phyloP scores from a whole-genome alignment of 2,329 filamentous ascomycete species.

The Sarocladiaceae sp. region DNA sequence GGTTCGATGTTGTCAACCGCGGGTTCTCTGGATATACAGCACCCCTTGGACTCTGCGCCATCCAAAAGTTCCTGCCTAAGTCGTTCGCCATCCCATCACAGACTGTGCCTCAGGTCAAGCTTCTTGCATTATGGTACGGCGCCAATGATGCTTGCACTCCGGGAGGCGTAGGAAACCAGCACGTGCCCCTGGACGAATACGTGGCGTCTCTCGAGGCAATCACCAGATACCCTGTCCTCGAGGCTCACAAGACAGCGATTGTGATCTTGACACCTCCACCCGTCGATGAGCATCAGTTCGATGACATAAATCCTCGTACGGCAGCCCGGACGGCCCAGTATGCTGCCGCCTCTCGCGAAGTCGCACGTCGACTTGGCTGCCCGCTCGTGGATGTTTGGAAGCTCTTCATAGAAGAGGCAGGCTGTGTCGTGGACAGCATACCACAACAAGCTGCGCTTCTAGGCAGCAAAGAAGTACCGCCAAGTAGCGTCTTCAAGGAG shows the following conservation, averaged over 20 bases:
- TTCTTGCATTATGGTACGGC: neutral
- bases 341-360: neutral
- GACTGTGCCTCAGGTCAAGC: neutral
- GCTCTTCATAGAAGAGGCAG: neutral
- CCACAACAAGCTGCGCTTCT: neutral
- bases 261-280: neutral
- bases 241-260: neutral
- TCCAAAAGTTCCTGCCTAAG: conserved; percentile 1
- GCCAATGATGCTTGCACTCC: neutral
- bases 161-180: neutral
- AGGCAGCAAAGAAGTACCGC: neutral
- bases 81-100: neutral
- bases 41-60: neutral
- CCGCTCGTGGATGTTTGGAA: conserved; percentile 2
- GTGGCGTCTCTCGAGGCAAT: neutral
- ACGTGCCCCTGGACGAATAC: neutral
- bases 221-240: neutral
- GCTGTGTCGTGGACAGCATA: neutral
- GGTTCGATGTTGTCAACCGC: neutral
- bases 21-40: neutral
- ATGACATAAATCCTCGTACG: neutral
- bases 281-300: conserved; percentile 1
- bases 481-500: neutral
- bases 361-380: neutral
- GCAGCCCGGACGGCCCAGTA: neutral